These are phyloP conservation scores for Pisolithus microcarpus DNA, from an alignment of 768 basidiomycete genomes.

Conservation along the genomic window DNA sequence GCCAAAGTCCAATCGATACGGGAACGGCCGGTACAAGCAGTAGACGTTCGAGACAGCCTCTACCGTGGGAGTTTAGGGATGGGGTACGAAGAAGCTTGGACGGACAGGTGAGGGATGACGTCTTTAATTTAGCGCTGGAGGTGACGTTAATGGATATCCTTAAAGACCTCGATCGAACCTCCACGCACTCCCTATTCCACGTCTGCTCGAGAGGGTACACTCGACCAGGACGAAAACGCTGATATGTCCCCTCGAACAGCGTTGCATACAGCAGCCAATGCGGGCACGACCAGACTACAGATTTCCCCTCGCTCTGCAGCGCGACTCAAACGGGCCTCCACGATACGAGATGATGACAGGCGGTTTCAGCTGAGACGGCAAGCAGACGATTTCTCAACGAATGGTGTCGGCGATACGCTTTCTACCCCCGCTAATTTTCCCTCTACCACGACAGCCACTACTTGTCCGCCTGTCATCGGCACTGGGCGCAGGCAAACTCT, in stretches of 20 bases:
- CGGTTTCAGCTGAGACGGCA: constrained; percentile 49
- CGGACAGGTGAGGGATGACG: constrained; percentile 30
- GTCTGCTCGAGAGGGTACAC: constrained; percentile 17
- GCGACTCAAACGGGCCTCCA: constrained; percentile 33
- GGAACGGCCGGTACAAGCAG: constrained; percentile 10
- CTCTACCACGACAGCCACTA: background rate
- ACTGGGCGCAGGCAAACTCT: constrained; percentile 47
- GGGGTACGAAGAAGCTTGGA: constrained; percentile 32
- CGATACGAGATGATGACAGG: constrained; percentile 42
- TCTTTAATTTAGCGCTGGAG: too few species aligned
- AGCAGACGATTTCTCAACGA: constrained; percentile 39
- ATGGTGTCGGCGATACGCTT: background rate
- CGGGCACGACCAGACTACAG: constrained; percentile 15
- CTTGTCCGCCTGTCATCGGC: constrained; percentile 7
- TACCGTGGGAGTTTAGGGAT: constrained; percentile 45
- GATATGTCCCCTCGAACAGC: constrained; percentile 20
- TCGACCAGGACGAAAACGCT: constrained; percentile 6
- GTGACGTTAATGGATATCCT: background rate
- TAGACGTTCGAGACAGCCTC: constrained; percentile 41
- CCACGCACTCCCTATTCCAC: constrained; percentile 30
- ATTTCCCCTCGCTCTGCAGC: constrained; percentile 24
- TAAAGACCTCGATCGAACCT: constrained; percentile 30
- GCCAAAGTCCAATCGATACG: constrained; percentile 41
- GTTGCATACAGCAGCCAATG: constrained; percentile 14
- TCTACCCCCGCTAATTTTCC: too few species aligned